Base-by-base conservation (phyloP, 768 basidiomycete genomes). In the Boletus sp. region DNA sequence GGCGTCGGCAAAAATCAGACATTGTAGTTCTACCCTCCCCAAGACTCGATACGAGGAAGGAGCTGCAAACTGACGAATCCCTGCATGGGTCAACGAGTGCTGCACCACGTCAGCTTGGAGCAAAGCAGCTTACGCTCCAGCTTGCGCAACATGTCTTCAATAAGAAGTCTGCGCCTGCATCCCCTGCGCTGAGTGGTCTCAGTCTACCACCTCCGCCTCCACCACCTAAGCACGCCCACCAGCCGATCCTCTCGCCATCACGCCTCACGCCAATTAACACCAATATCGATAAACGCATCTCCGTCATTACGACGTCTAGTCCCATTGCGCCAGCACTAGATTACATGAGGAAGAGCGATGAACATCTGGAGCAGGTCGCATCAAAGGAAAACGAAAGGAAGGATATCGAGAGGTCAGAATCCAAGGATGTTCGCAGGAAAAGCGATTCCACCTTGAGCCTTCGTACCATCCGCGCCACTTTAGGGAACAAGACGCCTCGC, bases 371-470 rank as follows among this genome's bases (percentile, higher is more conserved):
- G 17, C 62, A 58, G 32, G 12, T 56, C 3, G 50, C 53, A 52
- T 55, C 52, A 33, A 67, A 65, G 57, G 69, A 66, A 60, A 67
- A 57, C 35, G 66, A 64, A 45, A 61, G 58, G 62, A 76, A 64
- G 48, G 73, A 74, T 30, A 54, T 61, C 29, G 73, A 72, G 45
- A 63, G 73, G 67, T 64, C 57, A 42, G 79, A 81, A 46, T 69
- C 69, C 65, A 91, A 87, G 75, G 90, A 92, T 60, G 77, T 78
- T 33, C 88, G 89, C 86, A 76, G 90, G 65, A 89, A 88, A 73
- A 90, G 89, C 63, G 90, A 92, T 71, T 85, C 90, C 7, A 90
- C 89, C n/a, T 83, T 86, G 67, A 86, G 88, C 64, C 84, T 86
- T 66, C 81, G 82, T 59, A 91, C 89, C 18, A 82, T 89, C 54